These are phyloP conservation scores for Naumovozyma baii DNA, from an alignment of 805 yeast species.

Conservation along the genomic window DNA sequence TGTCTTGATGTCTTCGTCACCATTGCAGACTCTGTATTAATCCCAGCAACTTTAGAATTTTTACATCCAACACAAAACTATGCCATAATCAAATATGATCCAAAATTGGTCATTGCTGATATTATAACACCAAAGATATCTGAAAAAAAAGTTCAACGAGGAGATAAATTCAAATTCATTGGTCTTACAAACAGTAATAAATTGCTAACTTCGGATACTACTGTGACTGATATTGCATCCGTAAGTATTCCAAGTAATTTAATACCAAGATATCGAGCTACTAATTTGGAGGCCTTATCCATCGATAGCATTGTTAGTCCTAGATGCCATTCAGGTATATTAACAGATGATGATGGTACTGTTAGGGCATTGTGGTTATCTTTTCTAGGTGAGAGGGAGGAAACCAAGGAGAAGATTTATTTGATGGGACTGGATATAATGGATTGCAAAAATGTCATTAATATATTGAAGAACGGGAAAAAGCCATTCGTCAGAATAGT, in stretches of 20 bases:
- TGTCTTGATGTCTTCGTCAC: constrained; percentile 59
- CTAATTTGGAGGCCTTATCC: constrained; percentile 67
- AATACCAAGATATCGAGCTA: constrained; percentile 75
- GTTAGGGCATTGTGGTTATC: constrained; percentile 81
- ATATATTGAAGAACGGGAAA: constrained; percentile 39
- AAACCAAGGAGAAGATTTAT: constrained; percentile 53
- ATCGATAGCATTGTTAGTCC: constrained; percentile 64
- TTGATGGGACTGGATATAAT: constrained; percentile 71
- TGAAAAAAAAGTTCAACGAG: constrained; percentile 50
- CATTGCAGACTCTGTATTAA: constrained; percentile 74
- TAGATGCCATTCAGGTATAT: constrained; percentile 71
- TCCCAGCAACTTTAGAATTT: constrained; percentile 73
- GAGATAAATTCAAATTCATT: constrained; percentile 66
- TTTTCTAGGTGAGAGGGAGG: constrained; percentile 63
- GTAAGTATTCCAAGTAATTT: constrained; percentile 62
- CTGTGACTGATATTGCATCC: constrained; percentile 67
- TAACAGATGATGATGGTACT: constrained; percentile 68
- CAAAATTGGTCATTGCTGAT: constrained; percentile 60
- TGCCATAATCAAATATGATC: constrained; percentile 76
- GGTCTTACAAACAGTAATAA: constrained; percentile 69
- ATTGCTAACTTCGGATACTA: constrained; percentile 63
- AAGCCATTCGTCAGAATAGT: constrained; percentile 55
- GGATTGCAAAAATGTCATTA: constrained; percentile 50
- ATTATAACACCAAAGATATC: constrained; percentile 59
- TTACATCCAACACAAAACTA: constrained; percentile 83